Base-by-base conservation (phyloP, 2,329 filamentous ascomycete genomes). In the Pestalotiopsis sp. region DNA sequence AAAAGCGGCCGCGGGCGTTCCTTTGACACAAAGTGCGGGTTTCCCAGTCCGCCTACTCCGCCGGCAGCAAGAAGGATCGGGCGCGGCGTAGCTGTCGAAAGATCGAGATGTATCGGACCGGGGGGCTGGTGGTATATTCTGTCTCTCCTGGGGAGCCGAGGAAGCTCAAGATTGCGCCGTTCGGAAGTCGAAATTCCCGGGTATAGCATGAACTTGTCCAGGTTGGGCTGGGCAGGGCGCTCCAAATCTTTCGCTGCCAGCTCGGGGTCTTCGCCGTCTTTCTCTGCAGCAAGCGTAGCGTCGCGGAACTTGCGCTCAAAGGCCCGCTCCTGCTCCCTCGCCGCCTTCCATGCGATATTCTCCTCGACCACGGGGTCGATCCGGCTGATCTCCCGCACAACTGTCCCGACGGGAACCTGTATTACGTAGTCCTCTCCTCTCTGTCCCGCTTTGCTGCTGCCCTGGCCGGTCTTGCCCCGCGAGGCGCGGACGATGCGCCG, bases 331-430 rank as follows among this genome's bases (percentile, higher is more conserved):
- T 74, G 82, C 78, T 74, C 80, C 74, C 73, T 76, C 71, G 72
- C 78, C 70, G 89, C 84, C 9, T 68, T 73, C 64, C 73, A 79
- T 3, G 66, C 68, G 12, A 70, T 63, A 13, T 68, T 70, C 75
- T 94, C 92, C 65, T 94, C 91, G 9, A 88, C 88, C 5, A 92
- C 84, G 0, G 94, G 94, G 77, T 98, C 95, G 66, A 90, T 83
- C 49, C 96, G 87, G 72, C 90, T 88, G 3, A 98, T 82, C 80
- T 99, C 96, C 39, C 93, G 87, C 3, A 99, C 87, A 2, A 99
- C 90, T 0, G 96, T 99, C 3, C 96, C 96, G 4, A 98, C 92
- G 0, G 96, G 96, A 0, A 99, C 96, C 39, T 93, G 92, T 70
- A 99, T 90, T 75, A 98, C 84, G 4, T 98, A 80, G 79, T 99